phyloP scores from a whole-genome alignment of 768 basidiomycete genomes.

The Candolleomyces eurysporus region DNA sequence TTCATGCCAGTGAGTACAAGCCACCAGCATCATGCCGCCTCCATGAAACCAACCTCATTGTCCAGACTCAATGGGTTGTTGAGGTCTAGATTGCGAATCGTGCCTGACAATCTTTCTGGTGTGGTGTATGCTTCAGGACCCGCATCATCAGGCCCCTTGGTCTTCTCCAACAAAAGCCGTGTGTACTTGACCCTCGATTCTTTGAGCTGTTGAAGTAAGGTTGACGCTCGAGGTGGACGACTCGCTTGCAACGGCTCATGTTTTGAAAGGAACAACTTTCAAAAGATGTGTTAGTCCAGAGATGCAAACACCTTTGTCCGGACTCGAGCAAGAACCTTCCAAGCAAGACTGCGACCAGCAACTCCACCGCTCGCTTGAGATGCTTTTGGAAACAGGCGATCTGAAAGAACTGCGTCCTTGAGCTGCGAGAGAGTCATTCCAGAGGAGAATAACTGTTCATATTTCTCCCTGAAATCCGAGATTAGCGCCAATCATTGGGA shows the following conservation, averaged over 20 bases:
- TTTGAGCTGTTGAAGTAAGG: slow-evolving; percentile 43
- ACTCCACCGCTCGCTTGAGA: slow-evolving; percentile 42
- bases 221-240: slow-evolving; percentile 33
- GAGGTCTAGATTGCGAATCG: slow-evolving; percentile 50
- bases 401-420: slow-evolving; percentile 62
- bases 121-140: slow-evolving; percentile 1
- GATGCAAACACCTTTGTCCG: slow-evolving; percentile 1
- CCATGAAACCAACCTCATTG: slow-evolving; percentile 50
- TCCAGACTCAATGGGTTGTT: slow-evolving; percentile 85
- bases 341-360: slow-evolving; percentile 76
- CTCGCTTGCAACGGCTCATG: slow-evolving; percentile 62
- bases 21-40: not conserved
- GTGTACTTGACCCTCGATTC: slow-evolving; percentile 56
- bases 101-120: slow-evolving; percentile 29
- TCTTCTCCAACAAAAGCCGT: slow-evolving; percentile 58
- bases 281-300: slow-evolving; percentile 12
- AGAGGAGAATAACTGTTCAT: slow-evolving; percentile 48
- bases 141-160: slow-evolving; percentile 77
- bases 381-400: slow-evolving; percentile 48
- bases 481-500: no score
- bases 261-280: slow-evolving; percentile 66
- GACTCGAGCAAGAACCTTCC: slow-evolving; percentile 60
- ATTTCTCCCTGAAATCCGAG: slow-evolving; percentile 32
- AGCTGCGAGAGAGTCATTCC: slow-evolving; percentile 58
- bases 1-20: not conserved